A percentile compares a stretch with the other conserved stretches of the same genome.
Evolutionary conservation across 768 basidiomycete genomes (phyloP).

Genomic region (Coprinopsis cinerea): DNA sequence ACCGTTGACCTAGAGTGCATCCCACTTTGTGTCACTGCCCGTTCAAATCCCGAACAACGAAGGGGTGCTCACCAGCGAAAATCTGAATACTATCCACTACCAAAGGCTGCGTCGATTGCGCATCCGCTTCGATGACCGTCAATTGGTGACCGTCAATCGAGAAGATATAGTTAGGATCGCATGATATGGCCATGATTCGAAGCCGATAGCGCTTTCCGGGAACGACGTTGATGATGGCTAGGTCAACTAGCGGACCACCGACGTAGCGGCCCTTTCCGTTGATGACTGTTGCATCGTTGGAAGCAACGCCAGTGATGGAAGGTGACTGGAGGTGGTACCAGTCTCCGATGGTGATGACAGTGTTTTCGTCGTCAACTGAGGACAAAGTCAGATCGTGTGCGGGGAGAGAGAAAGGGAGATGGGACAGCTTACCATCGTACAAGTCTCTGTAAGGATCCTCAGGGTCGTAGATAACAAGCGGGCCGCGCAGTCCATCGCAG

Average conservation of each 20-base stretch:
- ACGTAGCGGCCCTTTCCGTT: conserved; percentile 44
- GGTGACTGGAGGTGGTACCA: conserved; percentile 31
- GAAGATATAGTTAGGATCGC: conserved; percentile 38
- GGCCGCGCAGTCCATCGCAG: conserved; percentile 50
- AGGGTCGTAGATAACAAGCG: conserved; percentile 40
- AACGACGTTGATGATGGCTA: conserved; percentile 35
- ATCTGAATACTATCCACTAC: conserved; percentile 36
- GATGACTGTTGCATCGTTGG: conserved; percentile 33
- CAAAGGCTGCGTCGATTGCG: conserved; percentile 10
- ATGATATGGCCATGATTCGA: conserved; percentile 41
- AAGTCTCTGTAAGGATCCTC: conserved; percentile 26
- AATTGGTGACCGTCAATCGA: conserved; percentile 43
- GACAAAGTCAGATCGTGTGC: conserved; percentile 1
- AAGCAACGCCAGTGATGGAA: conserved; percentile 20
- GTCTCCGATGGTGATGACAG: conserved; percentile 43
- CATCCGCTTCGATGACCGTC: conserved; percentile 8
- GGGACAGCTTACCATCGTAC: conserved; percentile 6
- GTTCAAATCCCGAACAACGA: no score
- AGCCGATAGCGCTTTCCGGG: conserved; percentile 39
- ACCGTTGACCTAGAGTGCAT: conserved; percentile 26
- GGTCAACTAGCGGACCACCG: conserved; percentile 26
- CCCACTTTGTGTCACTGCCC: neutral
- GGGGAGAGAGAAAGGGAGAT: neutral
- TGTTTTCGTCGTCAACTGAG: conserved; percentile 31
- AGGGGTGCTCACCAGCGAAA: conserved; percentile 30